Evolutionary conservation across 2,329 filamentous ascomycete genomes (phyloP).

Genomic region (Diaporthe longicolla): DNA sequence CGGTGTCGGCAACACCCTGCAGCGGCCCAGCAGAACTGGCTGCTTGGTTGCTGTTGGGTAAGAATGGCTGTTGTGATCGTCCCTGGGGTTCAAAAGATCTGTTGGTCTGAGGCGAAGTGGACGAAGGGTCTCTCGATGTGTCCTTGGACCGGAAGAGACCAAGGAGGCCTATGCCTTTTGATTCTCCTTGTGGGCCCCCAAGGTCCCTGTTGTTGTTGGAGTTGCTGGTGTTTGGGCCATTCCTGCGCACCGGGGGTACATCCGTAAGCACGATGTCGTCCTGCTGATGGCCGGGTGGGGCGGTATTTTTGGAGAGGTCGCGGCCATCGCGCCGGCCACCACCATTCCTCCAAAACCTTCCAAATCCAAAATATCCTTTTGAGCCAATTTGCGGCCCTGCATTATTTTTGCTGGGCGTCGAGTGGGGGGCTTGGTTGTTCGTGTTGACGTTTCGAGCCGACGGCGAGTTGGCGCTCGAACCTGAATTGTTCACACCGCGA

Average conservation of each 20-base stretch:
- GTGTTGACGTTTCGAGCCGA: slow-evolving; percentile 28
- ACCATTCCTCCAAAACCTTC: slow-evolving; percentile 33
- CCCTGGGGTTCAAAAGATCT: slow-evolving; percentile 6
- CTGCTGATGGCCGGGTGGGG: slow-evolving; percentile 28
- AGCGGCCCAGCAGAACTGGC: slow-evolving; percentile 31
- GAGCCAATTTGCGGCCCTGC: not conserved
- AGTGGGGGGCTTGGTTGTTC: slow-evolving; percentile 32
- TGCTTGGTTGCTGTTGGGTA: slow-evolving; percentile 21
- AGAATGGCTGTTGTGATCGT: slow-evolving; percentile 3
- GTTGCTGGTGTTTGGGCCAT: slow-evolving; percentile 4
- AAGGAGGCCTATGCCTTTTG: slow-evolving; percentile 26
- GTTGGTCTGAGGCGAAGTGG: slow-evolving; percentile 4
- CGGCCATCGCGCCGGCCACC: slow-evolving; percentile 2
- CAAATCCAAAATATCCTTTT: slow-evolving; percentile 19
- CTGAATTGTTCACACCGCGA: slow-evolving; percentile 24
- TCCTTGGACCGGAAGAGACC: slow-evolving; percentile 22
- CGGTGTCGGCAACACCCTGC: slow-evolving; percentile 2
- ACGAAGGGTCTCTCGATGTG: not conserved
- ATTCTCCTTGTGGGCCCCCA: slow-evolving; percentile 20
- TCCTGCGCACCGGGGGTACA: slow-evolving; percentile 22
- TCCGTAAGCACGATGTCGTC: slow-evolving; percentile 35
- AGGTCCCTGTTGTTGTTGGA: slow-evolving; percentile 5
- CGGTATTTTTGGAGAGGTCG: slow-evolving; percentile 36
- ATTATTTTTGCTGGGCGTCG: slow-evolving; percentile 36
- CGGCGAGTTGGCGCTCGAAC: slow-evolving; percentile 15